phyloP scores from a whole-genome alignment of 768 basidiomycete species.

The Dioszegia aurantiaca region DNA sequence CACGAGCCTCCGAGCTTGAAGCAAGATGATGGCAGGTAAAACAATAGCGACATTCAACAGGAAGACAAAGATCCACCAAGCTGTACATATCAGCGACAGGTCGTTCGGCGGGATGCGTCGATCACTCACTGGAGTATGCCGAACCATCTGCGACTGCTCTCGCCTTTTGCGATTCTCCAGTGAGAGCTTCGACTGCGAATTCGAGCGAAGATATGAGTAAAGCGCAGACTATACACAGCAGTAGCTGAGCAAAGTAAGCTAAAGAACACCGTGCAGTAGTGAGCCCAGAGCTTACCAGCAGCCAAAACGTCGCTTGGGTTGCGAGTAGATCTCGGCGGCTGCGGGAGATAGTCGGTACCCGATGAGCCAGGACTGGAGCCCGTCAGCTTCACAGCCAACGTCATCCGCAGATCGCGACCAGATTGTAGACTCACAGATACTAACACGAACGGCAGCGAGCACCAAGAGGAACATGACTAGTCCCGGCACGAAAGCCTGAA shows the following conservation, averaged over 20 bases:
- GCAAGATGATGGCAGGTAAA: slow-evolving; percentile 66
- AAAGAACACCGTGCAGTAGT: background rate
- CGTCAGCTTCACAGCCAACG: background rate
- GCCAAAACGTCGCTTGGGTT: slow-evolving; percentile 25
- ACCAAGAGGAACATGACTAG: slow-evolving; percentile 64
- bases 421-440: slow-evolving; percentile 65
- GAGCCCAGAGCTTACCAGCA: slow-evolving; percentile 16
- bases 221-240: slow-evolving; percentile 62
- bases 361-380: slow-evolving; percentile 9
- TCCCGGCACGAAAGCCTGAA: slow-evolving; percentile 67
- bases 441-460: slow-evolving; percentile 54
- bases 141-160: slow-evolving; percentile 64
- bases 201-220: slow-evolving; percentile 67
- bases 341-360: slow-evolving; percentile 19
- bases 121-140: slow-evolving; percentile 67
- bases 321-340: slow-evolving; percentile 12
- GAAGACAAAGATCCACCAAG: slow-evolving; percentile 41
- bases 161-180: slow-evolving; percentile 47
- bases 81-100: slow-evolving; percentile 13
- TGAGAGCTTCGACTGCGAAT: slow-evolving; percentile 65
- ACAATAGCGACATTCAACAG: slow-evolving; percentile 67
- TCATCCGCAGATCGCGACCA: background rate
- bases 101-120: slow-evolving; percentile 55
- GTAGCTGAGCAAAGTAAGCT: too few species aligned
- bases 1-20: slow-evolving; percentile 70